Percentiles rank a stretch among this genome's conserved stretches.
Conservation (phyloP, 306 rosid genomes). For the Quercus mongolica region DNA sequence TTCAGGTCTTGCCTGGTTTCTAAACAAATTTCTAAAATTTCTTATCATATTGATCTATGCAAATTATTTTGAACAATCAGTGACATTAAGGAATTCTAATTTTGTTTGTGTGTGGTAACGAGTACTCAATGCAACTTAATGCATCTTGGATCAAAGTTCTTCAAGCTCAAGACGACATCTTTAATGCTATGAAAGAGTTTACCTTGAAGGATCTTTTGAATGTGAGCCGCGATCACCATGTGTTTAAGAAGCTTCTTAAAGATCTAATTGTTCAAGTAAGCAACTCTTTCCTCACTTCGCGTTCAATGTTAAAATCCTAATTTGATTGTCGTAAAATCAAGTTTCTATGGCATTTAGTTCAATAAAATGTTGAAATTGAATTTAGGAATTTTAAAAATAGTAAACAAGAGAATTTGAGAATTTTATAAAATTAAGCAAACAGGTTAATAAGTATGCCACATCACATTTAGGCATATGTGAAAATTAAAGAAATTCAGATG, state of each 20-base stretch:
- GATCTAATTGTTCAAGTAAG: slow-evolving; percentile 86
- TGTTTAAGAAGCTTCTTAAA: slow-evolving; percentile 58
- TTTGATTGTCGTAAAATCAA: too few relatives aligned
- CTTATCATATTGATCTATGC: too few relatives aligned
- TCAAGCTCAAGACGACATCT: slow-evolving; percentile 90
- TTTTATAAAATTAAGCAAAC: too few relatives aligned
- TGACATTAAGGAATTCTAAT: too few relatives aligned
- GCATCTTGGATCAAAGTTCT: slow-evolving; percentile 90
- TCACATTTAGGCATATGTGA: too few relatives aligned
- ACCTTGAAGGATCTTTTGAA: slow-evolving; percentile 71
- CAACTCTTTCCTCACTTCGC: not conserved
- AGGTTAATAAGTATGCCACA: too few relatives aligned
- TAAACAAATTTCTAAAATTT: too few relatives aligned
- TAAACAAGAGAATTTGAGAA: too few relatives aligned
- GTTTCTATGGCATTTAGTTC: too few relatives aligned
- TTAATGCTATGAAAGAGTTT: slow-evolving; percentile 76
- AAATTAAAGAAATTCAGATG: too few relatives aligned
- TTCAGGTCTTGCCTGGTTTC: not conserved
- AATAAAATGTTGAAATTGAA: not conserved
- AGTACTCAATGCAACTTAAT: slow-evolving; percentile 93
- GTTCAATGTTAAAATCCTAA: not conserved
- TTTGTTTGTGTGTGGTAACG: slow-evolving; percentile 37
- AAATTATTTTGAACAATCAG: too few relatives aligned
- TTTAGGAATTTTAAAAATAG: too few relatives aligned
- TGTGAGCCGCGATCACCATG: slow-evolving; percentile 60